A percentile compares a stretch with the other conserved stretches of the same genome.
Conservation (phyloP, 2,329 filamentous ascomycete species). For the Colletotrichum brevisporum region DNA sequence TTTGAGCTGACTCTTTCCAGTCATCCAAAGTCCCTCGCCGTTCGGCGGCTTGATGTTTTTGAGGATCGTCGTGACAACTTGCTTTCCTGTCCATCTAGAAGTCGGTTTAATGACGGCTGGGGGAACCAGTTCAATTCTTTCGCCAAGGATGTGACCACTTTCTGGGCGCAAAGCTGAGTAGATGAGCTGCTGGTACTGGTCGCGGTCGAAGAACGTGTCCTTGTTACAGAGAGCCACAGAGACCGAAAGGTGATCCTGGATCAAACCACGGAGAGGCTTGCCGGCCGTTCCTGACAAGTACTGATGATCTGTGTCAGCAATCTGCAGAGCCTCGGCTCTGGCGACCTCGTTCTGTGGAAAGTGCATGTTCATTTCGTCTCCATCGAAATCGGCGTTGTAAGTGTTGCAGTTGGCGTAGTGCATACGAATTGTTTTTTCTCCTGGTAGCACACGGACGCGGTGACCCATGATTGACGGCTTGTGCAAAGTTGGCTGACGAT, state of each 20-base stretch:
- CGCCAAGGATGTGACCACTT: slow-evolving; percentile 86
- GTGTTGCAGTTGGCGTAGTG: slow-evolving; percentile 99
- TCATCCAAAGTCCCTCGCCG: slow-evolving; percentile 83
- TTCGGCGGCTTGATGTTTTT: slow-evolving; percentile 89
- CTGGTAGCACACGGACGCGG: slow-evolving; percentile 89
- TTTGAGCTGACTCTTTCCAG: slow-evolving; percentile 83
- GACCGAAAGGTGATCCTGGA: slow-evolving; percentile 98
- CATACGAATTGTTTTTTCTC: slow-evolving; percentile 98
- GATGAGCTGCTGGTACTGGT: slow-evolving; percentile 93
- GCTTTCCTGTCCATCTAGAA: slow-evolving; percentile 94
- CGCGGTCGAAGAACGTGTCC: slow-evolving; percentile 90
- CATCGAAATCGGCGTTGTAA: slow-evolving; percentile 99
- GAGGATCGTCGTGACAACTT: slow-evolving; percentile 91
- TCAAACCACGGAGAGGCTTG: slow-evolving; percentile 93
- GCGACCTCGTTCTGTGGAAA: slow-evolving; percentile 98
- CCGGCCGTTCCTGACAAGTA: slow-evolving; percentile 95
- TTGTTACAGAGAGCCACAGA: slow-evolving; percentile 91
- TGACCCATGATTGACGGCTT: slow-evolving; percentile 99
- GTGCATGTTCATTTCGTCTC: slow-evolving; percentile 99
- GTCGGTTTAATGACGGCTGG: slow-evolving; percentile 88
- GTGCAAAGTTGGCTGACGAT: slow-evolving; percentile 96
- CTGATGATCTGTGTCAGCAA: slow-evolving; percentile 97
- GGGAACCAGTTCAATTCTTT: slow-evolving; percentile 83
- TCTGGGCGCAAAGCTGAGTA: slow-evolving; percentile 93
- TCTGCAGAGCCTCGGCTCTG: slow-evolving; percentile 89